Conservation (phyloP, 1,139 yeast genomes). For the Kurtzmaniella quercitrusa region DNA sequence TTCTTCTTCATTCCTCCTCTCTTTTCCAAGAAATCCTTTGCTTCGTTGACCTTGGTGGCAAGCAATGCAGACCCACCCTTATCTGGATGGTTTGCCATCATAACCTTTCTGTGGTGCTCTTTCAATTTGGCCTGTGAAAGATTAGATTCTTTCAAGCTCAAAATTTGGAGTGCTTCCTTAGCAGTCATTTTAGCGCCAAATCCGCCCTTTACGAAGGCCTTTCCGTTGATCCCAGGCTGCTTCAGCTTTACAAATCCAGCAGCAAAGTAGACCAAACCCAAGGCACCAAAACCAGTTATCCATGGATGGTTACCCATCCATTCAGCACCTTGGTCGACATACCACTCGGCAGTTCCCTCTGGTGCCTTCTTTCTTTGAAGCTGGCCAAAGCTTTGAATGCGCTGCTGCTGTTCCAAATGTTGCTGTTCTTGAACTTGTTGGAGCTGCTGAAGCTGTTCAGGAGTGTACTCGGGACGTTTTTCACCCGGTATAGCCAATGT, state of each 20-base stretch:
- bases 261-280: constrained; percentile 59
- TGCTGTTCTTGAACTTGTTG: constrained; percentile 14
- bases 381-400: constrained; percentile 36
- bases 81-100: constrained; percentile 84
- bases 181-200: constrained; percentile 88
- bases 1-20: constrained; percentile 59
- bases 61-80: constrained; percentile 94
- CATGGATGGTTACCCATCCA: constrained; percentile 78
- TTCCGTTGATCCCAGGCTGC: constrained; percentile 70
- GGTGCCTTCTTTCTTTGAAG: constrained; percentile 40
- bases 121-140: constrained; percentile 75
- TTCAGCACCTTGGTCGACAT: constrained; percentile 60
- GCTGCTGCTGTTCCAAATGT: constrained; percentile 15
- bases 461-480: constrained; percentile 15
- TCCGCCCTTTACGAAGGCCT: constrained; percentile 78
- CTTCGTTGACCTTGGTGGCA: constrained; percentile 96
- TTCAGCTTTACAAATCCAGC: constrained; percentile 69
- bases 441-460: constrained; percentile 10
- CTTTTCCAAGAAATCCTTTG: constrained; percentile 88
- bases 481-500: constrained; percentile 61
- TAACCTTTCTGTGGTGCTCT: constrained; percentile 79
- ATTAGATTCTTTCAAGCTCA: constrained; percentile 77
- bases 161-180: constrained; percentile 84
- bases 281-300: constrained; percentile 65
- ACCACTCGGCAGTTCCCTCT: constrained; percentile 56